Base-by-base conservation (phyloP, 352 stramenopile genomes). In the Globisporangium radiosum region DNA sequence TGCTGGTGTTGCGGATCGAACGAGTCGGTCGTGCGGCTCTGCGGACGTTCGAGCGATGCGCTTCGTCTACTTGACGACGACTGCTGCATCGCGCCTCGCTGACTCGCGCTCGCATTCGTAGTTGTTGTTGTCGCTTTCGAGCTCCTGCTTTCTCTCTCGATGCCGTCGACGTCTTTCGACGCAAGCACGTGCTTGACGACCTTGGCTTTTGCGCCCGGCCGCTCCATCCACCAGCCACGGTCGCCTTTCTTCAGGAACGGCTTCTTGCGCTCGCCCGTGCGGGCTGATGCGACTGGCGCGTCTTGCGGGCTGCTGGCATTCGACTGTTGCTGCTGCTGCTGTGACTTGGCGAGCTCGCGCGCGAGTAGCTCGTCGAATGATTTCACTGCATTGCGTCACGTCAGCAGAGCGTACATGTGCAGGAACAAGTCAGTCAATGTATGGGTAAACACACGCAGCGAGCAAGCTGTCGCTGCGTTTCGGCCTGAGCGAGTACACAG, bases 211-310 rank as follows among this genome's bases (percentile, higher is more conserved):
- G 72, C 71, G 14, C 69, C 71, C 9, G 80, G 76, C 0, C 68
- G 75, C 62, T 76, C 62, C 80, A 90, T 94, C 85, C 85, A 94
- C 85, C 85, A 94, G 0, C 85, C 85, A n/a, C 85, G 78, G 19
- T 83, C 66, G 33, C 82, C 81, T 76, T 73, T 90, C 51, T 79
- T 85, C 5, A 94, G 62, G 55, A 90, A 94, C 47, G 81, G 60
- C 47, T 83, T 85, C 64, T 79, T 39, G 45, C n/a, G 52, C 15
- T 59, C 25, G 25, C 25, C 2, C 25, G 2, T 33, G 1, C 25
- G 25, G 2, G 25, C 25, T 33, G 25, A 33, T 33, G 25, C 25
- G 25, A 3, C 25, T 33, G 25, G 25, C 25, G 25, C 25, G 54
- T 15, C 33, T 47, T 19, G 39, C 17, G 36, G 17, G 8, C 5